Percentiles rank a stretch among this genome's conserved stretches.
Conservation (phyloP, 1,284 basidiomycete genomes). For the Leccinum subrobustum region DNA sequence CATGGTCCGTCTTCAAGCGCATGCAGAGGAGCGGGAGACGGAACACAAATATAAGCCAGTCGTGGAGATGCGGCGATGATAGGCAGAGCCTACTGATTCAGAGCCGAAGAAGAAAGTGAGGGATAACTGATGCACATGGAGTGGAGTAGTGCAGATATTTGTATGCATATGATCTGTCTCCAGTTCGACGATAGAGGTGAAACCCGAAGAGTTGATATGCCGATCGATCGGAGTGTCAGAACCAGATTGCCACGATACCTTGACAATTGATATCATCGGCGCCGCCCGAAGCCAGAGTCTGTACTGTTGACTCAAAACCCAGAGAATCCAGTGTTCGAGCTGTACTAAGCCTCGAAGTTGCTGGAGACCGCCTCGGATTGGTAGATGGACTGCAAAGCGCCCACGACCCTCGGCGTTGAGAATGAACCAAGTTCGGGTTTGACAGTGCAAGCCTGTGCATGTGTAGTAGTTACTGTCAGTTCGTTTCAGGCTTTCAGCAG, state of each 20-base stretch:
- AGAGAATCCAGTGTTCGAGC: background rate
- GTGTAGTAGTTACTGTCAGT: background rate
- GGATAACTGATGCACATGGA: background rate
- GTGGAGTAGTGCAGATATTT: background rate
- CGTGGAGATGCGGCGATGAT: constrained; percentile 6
- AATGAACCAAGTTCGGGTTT: background rate
- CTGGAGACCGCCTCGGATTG: background rate
- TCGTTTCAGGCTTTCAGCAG: background rate
- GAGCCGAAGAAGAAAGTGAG: background rate
- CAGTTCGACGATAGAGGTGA: background rate
- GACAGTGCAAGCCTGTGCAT: background rate
- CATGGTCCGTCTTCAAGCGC: background rate
- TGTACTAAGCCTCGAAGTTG: background rate
- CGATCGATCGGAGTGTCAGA: background rate
- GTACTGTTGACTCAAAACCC: background rate
- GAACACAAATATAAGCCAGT: constrained; percentile 15
- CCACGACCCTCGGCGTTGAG: background rate
- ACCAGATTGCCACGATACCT: background rate
- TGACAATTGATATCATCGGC: background rate
- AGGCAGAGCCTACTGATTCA: background rate
- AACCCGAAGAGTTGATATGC: background rate
- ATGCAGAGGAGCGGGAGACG: background rate
- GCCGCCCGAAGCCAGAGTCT: background rate
- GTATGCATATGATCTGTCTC: background rate
- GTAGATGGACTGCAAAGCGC: background rate